These are phyloP conservation scores for Clavispora santaluciae DNA, from an alignment of 805 yeast species.

Conservation along the genomic window DNA sequence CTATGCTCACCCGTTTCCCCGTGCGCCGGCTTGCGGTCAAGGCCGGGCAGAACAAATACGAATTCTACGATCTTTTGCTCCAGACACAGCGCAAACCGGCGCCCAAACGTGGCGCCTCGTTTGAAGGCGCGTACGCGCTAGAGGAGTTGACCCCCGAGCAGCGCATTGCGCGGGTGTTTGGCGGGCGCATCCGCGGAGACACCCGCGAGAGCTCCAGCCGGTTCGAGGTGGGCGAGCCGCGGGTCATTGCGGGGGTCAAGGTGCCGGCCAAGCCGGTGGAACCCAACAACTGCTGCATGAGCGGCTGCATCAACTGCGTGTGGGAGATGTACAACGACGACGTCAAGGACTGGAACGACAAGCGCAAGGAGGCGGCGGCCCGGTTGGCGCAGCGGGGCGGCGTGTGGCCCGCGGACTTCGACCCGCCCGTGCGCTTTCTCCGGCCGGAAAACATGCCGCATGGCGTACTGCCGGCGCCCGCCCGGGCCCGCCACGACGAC, in stretches of 20 bases:
- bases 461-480: too few species aligned
- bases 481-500: too few species aligned
- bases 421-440: constrained; percentile 34
- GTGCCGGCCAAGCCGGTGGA: constrained; percentile 85
- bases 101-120: constrained; percentile 17
- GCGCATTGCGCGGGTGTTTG: constrained; percentile 48
- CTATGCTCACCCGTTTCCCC: too few species aligned
- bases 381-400: constrained; percentile 34
- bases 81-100: constrained; percentile 17
- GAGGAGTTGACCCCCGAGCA: constrained; percentile 38
- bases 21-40: background rate
- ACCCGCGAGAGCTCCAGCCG: constrained; percentile 38
- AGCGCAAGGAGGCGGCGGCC: constrained; percentile 54
- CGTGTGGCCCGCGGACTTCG: constrained; percentile 40
- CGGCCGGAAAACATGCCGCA: constrained; percentile 31
- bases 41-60: constrained; percentile 12
- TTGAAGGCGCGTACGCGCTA: constrained; percentile 30
- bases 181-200: constrained; percentile 53
- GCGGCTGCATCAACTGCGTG: constrained; percentile 94
- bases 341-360: constrained; percentile 69
- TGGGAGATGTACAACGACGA: constrained; percentile 94
- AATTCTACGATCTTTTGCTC: constrained; percentile 35
- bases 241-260: constrained; percentile 50
- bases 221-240: constrained; percentile 31
- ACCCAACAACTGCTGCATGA: constrained; percentile 96